These are phyloP conservation scores for Alternaria sp. DNA, from an alignment of 2,329 filamentous ascomycete species.

Conservation along the genomic window DNA sequence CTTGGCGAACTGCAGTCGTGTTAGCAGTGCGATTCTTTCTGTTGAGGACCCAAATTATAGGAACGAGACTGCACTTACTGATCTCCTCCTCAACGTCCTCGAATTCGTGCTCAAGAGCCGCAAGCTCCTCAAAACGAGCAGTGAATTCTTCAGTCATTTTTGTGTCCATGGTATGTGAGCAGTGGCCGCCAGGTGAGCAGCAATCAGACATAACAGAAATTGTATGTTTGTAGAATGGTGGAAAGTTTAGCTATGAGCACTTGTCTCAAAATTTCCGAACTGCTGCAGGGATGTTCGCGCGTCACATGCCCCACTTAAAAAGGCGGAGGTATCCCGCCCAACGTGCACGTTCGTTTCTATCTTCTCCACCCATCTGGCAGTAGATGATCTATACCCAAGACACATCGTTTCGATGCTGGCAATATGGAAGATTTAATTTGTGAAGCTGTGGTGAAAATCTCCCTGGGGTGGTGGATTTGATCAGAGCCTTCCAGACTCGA, in stretches of 20 bases:
- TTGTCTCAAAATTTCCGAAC: conserved; percentile 27
- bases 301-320: conserved; percentile 15
- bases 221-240: neutral
- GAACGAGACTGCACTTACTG: conserved; percentile 60
- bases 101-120: conserved; percentile 82
- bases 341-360: conserved; percentile 1
- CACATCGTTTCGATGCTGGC: neutral
- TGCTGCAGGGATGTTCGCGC: conserved; percentile 21
- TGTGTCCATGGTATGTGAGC: conserved; percentile 32
- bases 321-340: conserved; percentile 25
- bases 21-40: conserved; percentile 18
- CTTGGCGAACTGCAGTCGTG: conserved; percentile 69
- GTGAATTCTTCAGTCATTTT: conserved; percentile 38
- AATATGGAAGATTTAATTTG: neutral
- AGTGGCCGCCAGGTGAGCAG: conserved; percentile 2
- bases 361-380: neutral
- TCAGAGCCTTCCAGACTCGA: neutral
- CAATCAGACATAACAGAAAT: conserved; percentile 5
- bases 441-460: neutral
- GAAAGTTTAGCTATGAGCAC: conserved; percentile 17
- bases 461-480: neutral
- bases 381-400: neutral
- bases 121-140: conserved; percentile 74
- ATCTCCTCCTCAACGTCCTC: conserved; percentile 83
- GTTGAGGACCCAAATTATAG: neutral